Base-by-base conservation (phyloP, 1,139 yeast genomes). In the Blastobotrys buckinghamii region DNA sequence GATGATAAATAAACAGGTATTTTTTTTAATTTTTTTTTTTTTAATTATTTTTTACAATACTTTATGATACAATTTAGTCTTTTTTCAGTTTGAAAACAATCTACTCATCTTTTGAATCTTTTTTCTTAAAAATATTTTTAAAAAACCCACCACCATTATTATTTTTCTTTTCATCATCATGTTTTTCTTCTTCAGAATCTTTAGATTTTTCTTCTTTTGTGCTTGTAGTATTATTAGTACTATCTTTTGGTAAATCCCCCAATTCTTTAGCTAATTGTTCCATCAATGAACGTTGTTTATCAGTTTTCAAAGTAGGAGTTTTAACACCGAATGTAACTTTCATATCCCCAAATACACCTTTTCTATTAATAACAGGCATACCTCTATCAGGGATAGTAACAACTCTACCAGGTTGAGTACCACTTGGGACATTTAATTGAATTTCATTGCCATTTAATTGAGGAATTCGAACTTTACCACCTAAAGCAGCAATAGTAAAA, bases 401-500 rank as follows among this genome's bases (percentile, higher is more conserved):
- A 26, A 75, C 75, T 49, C 82, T 78, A 26, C 95, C 95, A 36
- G 78, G 73, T 63, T 87, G 95, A 1, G 95, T 87, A 1, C 96
- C 97, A 0, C 87, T 73, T 45, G 95, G 82, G n/a, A 94, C 81
- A 65, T 82, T 86, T 50, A 92, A 70, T 64, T 89, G 84, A 52
- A 94, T 73, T 8, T 43, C 42, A 13, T 24, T 17, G 6, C 20
- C 32, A 24, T 27, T 36, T 33, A 92, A 77, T 0, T 97, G 90
- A 35, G 97, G 97, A 13, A 92, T 81, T 42, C 84, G 79, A 27
- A 92, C 77, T 47, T 80, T 82, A 33, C 99, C 99, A 51, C 99
- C 99, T 44, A 92, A 73, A 0, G 96, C 92, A 1, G 98, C 98
- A 0, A 98, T 92, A 1, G 98, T 92, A 82, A 89, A 86, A 44